Evolutionary conservation across 768 basidiomycete species (phyloP), one percentile per base, ranked within the genome.

Genomic region (Mycena amicta): DNA sequence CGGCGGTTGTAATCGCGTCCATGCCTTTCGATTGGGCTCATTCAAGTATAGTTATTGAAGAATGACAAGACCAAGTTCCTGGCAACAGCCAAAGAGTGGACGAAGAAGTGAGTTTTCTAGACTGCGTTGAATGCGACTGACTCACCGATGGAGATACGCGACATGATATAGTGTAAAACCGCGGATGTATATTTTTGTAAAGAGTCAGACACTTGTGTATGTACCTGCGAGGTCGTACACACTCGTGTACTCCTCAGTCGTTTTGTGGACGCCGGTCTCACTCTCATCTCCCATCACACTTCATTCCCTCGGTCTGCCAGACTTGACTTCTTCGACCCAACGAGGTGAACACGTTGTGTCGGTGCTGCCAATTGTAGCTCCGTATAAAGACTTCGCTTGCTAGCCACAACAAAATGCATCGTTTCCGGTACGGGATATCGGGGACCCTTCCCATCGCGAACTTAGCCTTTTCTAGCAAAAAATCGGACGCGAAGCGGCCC

Each of bases 61-160:
- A 85, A 85, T 65, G 89, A 94, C 68, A 86, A 83, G 68, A 68
- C 76, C 46, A 90, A 86, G 71, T 94, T 94, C 74, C 69, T 86
- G 39, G 76, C 83, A 2, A 89, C 83, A 5, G 92, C 93, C n/a
- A 90, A 81, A 70, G 92, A 94, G 60, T 86, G 84, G 78, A 92
- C 90, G 15, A 93, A 88, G 83, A 93, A 87, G 93, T 92, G 66
- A 64, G 79, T 61, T 37, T 45, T n/a, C n/a, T 31, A 27, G 47
- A 28, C 26, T 13, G 23, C 11, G 50, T 15, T 30, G 50, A 6
- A 20, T 20, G 15, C 28, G 12, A 45, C 43, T 15, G 22, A 45
- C 22, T 8, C 33, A 18, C 11, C 18, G 33, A 18, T 37, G 22
- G 13, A 45, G 43, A 8, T 45, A 45, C 22, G 43, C 43, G 43